Conservation (phyloP, 2,329 filamentous ascomycete species). For the Coniochaeta sp. region DNA sequence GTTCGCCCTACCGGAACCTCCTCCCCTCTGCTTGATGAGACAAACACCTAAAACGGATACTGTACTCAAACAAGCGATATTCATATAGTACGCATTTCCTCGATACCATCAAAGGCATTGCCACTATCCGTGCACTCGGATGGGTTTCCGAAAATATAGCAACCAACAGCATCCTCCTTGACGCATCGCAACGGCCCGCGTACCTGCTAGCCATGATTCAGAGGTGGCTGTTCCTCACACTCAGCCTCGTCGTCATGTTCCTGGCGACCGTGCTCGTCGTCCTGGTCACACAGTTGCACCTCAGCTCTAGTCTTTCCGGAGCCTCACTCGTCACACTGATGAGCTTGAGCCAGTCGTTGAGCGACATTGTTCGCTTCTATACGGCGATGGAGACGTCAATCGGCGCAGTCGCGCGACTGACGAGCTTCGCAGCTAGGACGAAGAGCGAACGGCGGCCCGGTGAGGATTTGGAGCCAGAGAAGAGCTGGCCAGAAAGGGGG, state of each 20-base stretch:
- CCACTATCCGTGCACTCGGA: constrained; percentile 47
- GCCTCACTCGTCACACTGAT: constrained; percentile 26
- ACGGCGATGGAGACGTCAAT: constrained; percentile 19
- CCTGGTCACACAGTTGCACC: constrained; percentile 32
- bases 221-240: constrained; percentile 42
- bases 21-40: too few relatives aligned
- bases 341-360: constrained; percentile 18
- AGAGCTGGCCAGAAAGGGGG: constrained; percentile 10
- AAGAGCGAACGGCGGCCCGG: constrained; percentile 13
- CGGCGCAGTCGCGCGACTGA: constrained; percentile 22
- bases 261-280: constrained; percentile 38
- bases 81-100: constrained; percentile 42
- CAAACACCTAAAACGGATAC: too few relatives aligned
- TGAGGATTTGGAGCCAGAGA: constrained; percentile 9
- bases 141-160: constrained; percentile 35
- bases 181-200: constrained; percentile 45
- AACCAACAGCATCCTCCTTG: constrained; percentile 37
- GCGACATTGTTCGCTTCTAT: constrained; percentile 18
- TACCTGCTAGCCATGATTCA: constrained; percentile 50
- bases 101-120: constrained; percentile 43
- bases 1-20: too few relatives aligned
- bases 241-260: constrained; percentile 38
- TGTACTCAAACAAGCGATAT: too few relatives aligned
- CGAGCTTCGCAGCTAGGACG: constrained; percentile 14
- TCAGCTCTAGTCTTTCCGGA: constrained; percentile 25